Conservation (phyloP, 495 filamentous ascomycete species). For the Oleoguttula mirabilis region DNA sequence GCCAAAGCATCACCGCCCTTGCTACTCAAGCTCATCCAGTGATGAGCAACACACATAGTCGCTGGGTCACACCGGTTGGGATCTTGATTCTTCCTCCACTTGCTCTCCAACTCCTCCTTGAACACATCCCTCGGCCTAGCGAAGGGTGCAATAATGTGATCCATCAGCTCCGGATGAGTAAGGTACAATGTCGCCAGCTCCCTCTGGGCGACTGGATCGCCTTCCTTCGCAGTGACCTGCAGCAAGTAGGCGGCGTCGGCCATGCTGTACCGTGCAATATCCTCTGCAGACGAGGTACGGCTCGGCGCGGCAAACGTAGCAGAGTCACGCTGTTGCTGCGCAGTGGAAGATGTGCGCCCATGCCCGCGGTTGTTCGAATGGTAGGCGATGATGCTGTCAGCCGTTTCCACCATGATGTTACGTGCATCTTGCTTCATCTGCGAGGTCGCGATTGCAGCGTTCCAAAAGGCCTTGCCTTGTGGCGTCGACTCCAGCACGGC, state of each 20-base stretch:
- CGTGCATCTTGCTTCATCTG: conserved; percentile 82
- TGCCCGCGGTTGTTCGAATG: conserved; percentile 33
- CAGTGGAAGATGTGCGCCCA: conserved; percentile 10
- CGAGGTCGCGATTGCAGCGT: conserved; percentile 78
- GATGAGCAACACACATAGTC: conserved; percentile 89
- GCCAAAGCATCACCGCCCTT: conserved; percentile 80
- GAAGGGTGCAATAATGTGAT: conserved; percentile 71
- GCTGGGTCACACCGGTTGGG: conserved; percentile 63
- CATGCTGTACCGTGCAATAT: conserved; percentile 49
- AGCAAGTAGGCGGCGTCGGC: conserved; percentile 84
- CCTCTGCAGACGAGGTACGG: conserved; percentile 30
- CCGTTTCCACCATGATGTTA: conserved; percentile 78
- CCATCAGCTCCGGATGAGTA: conserved; percentile 79
- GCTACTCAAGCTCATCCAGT: conserved; percentile 94
- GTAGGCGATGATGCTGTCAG: conserved; percentile 57
- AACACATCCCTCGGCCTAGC: conserved; percentile 82
- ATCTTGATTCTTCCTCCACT: conserved; percentile 40
- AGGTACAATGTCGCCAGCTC: conserved; percentile 92
- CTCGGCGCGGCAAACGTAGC: conserved; percentile 13
- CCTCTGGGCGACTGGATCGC: conserved; percentile 80
- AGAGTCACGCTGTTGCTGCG: conserved; percentile 14
- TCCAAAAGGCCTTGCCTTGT: conserved; percentile 86
- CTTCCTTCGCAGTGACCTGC: conserved; percentile 90
- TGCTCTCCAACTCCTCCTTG: conserved; percentile 75
- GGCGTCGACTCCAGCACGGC: conserved; percentile 73